Evolutionary conservation across 2,329 filamentous ascomycete species (phyloP).

Genomic region (Alternaria ethzedia): DNA sequence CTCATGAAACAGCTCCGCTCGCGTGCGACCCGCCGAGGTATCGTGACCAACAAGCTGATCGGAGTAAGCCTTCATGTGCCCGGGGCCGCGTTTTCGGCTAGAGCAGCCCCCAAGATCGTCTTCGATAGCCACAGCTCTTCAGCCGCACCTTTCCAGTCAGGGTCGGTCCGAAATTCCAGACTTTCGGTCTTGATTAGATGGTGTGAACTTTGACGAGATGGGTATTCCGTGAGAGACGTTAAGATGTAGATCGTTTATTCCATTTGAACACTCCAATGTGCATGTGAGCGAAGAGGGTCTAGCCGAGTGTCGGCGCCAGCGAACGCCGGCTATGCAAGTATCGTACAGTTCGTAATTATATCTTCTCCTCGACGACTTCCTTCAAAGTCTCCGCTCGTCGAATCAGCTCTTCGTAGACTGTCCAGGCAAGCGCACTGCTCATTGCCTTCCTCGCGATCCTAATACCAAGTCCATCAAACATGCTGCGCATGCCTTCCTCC

Average conservation of each 20-base stretch:
- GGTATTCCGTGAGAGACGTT: not conserved
- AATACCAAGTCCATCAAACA: slow-evolving; percentile 85
- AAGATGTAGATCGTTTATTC: not conserved
- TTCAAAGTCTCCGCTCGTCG: slow-evolving; percentile 66
- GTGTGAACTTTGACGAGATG: not conserved
- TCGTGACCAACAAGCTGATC: slow-evolving; percentile 24
- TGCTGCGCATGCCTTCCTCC: slow-evolving; percentile 78
- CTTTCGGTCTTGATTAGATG: not conserved
- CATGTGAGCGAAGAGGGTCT: slow-evolving; percentile 15
- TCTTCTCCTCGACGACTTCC: slow-evolving; percentile 35
- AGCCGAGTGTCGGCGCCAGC: not conserved
- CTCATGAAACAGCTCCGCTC: slow-evolving; percentile 23
- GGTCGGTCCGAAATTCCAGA: not conserved
- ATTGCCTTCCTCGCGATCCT: slow-evolving; percentile 90
- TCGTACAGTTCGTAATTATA: slow-evolving; percentile 20
- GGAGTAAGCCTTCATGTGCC: slow-evolving; percentile 22
- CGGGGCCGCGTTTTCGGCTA: slow-evolving; percentile 18
- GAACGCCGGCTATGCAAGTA: slow-evolving; percentile 10
- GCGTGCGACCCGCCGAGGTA: slow-evolving; percentile 10
- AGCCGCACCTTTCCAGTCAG: slow-evolving; percentile 10
- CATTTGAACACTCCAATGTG: slow-evolving; percentile 1
- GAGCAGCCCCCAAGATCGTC: not conserved
- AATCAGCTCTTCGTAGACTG: slow-evolving; percentile 92
- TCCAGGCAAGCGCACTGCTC: slow-evolving; percentile 96
- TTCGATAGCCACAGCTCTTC: not conserved